phyloP scores from a whole-genome alignment of 1,284 basidiomycete species.

The Neotropicomus parvogracilis region DNA sequence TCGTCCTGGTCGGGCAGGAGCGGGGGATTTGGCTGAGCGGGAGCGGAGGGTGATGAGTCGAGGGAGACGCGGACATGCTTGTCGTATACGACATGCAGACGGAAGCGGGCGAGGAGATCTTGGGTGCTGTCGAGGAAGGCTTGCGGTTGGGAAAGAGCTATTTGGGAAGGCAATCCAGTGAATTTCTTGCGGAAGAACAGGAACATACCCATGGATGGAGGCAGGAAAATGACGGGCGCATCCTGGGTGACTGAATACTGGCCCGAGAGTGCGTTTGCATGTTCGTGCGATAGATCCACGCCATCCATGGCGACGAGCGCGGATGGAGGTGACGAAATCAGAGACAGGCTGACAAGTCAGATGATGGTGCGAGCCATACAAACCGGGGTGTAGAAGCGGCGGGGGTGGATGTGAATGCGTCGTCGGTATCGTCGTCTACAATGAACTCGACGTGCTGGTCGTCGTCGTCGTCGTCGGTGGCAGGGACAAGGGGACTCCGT shows the following conservation, averaged over 20 bases:
- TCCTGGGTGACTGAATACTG: conserved; percentile 33
- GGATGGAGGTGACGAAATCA: conserved; percentile 25
- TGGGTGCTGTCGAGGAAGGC: conserved; percentile 64
- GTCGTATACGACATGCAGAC: conserved; percentile 66
- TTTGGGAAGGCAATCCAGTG: conserved; percentile 23
- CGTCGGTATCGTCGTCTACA: conserved; percentile 33
- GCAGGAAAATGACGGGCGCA: conserved; percentile 26
- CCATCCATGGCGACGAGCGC: conserved; percentile 30
- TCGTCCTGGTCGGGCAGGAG: conserved; percentile 48
- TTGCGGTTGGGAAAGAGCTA: conserved; percentile 38
- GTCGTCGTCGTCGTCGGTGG: conserved; percentile 34
- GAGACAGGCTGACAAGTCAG: conserved; percentile 14
- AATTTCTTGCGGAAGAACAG: neutral
- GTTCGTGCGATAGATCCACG: conserved; percentile 21
- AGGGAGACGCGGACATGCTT: conserved; percentile 62
- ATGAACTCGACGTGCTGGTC: conserved; percentile 28
- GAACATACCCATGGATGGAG: conserved; percentile 26
- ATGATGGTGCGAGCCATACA: conserved; percentile 21
- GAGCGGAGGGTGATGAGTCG: conserved; percentile 23
- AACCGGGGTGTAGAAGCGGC: conserved; percentile 1
- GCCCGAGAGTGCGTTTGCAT: conserved; percentile 30
- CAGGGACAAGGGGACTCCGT: conserved; percentile 36
- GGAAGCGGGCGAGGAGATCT: conserved; percentile 67
- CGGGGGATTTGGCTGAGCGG: conserved; percentile 40
- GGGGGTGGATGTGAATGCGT: neutral